These are phyloP conservation scores for Cyphellophora europaea DNA, from an alignment of 2,329 filamentous ascomycete genomes.

Conservation along the genomic window DNA sequence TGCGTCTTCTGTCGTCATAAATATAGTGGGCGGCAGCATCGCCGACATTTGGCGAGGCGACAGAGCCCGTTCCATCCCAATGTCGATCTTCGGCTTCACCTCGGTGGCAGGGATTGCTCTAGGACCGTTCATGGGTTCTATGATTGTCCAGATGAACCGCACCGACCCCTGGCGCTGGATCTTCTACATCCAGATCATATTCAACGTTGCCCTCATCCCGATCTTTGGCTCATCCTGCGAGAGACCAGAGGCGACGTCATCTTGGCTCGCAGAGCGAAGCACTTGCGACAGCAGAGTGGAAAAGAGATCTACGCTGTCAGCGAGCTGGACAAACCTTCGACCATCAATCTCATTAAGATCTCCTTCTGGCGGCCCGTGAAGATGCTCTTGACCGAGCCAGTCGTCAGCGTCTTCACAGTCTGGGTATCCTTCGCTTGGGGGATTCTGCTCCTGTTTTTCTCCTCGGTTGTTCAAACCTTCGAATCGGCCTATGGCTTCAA, in stretches of 20 bases:
- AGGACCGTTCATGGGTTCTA: slow-evolving; percentile 35
- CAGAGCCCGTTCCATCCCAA: slow-evolving; percentile 28
- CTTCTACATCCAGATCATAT: too few species aligned
- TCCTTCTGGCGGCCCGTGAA: slow-evolving; percentile 14
- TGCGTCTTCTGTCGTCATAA: too few species aligned
- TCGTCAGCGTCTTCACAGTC: slow-evolving; percentile 34
- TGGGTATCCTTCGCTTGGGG: slow-evolving; percentile 37
- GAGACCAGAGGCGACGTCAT: slow-evolving; percentile 35
- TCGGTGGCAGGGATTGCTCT: slow-evolving; percentile 34
- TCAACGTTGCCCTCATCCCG: slow-evolving; percentile 30
- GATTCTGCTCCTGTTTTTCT: slow-evolving; percentile 34
- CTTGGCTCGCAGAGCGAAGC: slow-evolving; percentile 28
- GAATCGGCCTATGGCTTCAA: slow-evolving; percentile 27
- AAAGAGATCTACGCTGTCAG: slow-evolving; percentile 24
- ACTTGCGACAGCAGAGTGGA: slow-evolving; percentile 27
- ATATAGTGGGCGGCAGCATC: slow-evolving; percentile 17
- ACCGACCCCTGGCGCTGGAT: slow-evolving; percentile 34
- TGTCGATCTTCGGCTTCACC: slow-evolving; percentile 34
- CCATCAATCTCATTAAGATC: slow-evolving; percentile 3
- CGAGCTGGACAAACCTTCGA: slow-evolving; percentile 18
- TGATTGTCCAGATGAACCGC: slow-evolving; percentile 27
- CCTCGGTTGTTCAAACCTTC: slow-evolving; percentile 31
- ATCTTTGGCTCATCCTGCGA: slow-evolving; percentile 31
- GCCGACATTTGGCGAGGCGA: slow-evolving; percentile 19
- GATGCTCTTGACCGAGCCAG: slow-evolving; percentile 35